Percentiles rank a stretch among this genome's conserved stretches.
Evolutionary conservation across 2,329 filamentous ascomycete genomes (phyloP).

Genomic region (Beauveria sp.): DNA sequence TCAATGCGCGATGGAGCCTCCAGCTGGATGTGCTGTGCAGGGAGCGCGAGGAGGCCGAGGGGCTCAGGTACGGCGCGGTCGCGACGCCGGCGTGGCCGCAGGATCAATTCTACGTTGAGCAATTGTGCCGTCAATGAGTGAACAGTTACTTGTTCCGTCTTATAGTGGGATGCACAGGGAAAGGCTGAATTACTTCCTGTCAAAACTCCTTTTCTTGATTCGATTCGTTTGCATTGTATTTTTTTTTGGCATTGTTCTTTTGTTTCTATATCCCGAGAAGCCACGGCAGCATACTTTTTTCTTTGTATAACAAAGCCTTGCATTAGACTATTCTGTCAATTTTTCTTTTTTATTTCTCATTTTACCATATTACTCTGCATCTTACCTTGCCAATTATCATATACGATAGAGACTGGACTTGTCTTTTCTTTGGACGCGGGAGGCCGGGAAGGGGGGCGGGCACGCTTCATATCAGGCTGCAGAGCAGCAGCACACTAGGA

Average conservation of each 20-base stretch:
- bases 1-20: slow-evolving; percentile 45
- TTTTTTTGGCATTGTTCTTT: not conserved
- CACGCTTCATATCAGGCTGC: too few species aligned
- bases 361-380: too few species aligned
- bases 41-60: slow-evolving; percentile 40
- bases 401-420: too few species aligned
- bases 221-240: too few species aligned
- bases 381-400: too few species aligned
- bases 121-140: not conserved
- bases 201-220: too few species aligned
- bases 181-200: not conserved
- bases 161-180: too few species aligned
- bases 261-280: not conserved
- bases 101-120: slow-evolving; percentile 10
- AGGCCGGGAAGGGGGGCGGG: too few species aligned
- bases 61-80: slow-evolving; percentile 33
- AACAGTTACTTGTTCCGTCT: not conserved
- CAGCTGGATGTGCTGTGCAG: slow-evolving; percentile 45
- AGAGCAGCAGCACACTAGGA: too few species aligned
- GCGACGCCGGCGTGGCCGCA: slow-evolving; percentile 26
- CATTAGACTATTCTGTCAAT: not conserved
- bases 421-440: too few species aligned
- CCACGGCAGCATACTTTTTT: not conserved
- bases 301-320: not conserved
- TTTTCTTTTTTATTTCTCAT: not conserved